These are phyloP conservation scores for Rhodosporidiobolus sp. DNA, from an alignment of 768 basidiomycete genomes.

Conservation along the genomic window DNA sequence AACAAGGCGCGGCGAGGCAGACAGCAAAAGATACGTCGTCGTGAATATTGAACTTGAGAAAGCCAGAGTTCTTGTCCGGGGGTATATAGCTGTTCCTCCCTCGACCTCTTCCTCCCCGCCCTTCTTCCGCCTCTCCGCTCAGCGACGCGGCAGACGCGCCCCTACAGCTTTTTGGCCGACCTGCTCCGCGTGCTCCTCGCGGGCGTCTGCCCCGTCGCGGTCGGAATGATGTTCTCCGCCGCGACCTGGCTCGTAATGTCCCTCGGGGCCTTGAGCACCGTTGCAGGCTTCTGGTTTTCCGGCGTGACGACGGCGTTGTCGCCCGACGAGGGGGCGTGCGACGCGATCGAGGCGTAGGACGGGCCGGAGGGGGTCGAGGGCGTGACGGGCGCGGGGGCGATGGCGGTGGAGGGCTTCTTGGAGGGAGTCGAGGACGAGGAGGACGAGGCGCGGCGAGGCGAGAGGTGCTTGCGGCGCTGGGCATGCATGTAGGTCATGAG, in stretches of 20 bases:
- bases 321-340: neutral
- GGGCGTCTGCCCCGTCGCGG: constrained; percentile 9
- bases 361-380: neutral
- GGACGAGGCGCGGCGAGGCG: neutral
- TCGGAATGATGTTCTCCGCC: neutral
- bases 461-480: constrained; percentile 57
- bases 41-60: too few relatives aligned
- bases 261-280: neutral
- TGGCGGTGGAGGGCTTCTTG: too few relatives aligned
- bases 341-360: neutral
- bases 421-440: neutral
- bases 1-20: too few relatives aligned
- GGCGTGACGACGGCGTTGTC: neutral
- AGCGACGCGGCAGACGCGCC: too few relatives aligned
- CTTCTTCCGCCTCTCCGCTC: too few relatives aligned
- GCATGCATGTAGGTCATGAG: constrained; percentile 59
- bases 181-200: constrained; percentile 36
- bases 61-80: too few relatives aligned
- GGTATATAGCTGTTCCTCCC: too few relatives aligned
- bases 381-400: too few relatives aligned
- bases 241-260: constrained; percentile 3
- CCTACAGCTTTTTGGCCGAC: neutral
- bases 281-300: neutral
- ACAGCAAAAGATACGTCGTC: too few relatives aligned
- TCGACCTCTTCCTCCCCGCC: constrained; percentile 2